phyloP scores from a whole-genome alignment of 1,139 yeast genomes.

The Yamadazyma epiphylla region DNA sequence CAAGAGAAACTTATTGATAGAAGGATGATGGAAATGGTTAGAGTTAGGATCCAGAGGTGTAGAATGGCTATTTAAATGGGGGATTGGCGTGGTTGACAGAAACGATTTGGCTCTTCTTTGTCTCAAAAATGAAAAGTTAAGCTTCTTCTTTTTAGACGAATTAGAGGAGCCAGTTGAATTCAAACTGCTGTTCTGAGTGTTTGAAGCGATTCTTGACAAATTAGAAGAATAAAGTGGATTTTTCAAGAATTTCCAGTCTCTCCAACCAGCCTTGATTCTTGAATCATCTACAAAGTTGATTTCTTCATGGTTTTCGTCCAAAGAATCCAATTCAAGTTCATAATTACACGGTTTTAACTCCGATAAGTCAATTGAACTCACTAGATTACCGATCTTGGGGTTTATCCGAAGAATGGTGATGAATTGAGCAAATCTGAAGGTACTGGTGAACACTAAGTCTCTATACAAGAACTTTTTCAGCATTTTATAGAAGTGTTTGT shows the following conservation, averaged over 20 bases:
- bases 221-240: conserved; percentile 57
- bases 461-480: conserved; percentile 54
- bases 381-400: conserved; percentile 52
- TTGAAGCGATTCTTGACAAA: conserved; percentile 23
- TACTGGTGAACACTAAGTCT: conserved; percentile 54
- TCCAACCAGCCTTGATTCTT: conserved; percentile 65
- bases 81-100: conserved; percentile 2
- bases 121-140: conserved; percentile 13
- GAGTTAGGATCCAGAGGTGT: conserved; percentile 2
- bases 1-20: conserved; percentile 51
- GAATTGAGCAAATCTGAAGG: conserved; percentile 76
- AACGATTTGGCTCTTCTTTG: conserved; percentile 14
- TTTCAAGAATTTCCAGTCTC: conserved; percentile 75
- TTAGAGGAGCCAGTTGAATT: conserved; percentile 5
- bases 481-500: conserved; percentile 46
- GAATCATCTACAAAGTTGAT: conserved; percentile 15
- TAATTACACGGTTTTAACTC: conserved; percentile 45
- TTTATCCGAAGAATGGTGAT: conserved; percentile 58
- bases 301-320: conserved; percentile 16
- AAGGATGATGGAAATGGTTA: conserved; percentile 43
- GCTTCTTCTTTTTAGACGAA: conserved; percentile 7
- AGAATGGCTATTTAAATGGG: conserved; percentile 1
- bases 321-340: conserved; percentile 13
- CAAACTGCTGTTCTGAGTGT: conserved; percentile 16
- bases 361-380: conserved; percentile 57